Evolutionary conservation across 495 filamentous ascomycete genomes (phyloP).

Genomic region (Evansstolkia leycettana): DNA sequence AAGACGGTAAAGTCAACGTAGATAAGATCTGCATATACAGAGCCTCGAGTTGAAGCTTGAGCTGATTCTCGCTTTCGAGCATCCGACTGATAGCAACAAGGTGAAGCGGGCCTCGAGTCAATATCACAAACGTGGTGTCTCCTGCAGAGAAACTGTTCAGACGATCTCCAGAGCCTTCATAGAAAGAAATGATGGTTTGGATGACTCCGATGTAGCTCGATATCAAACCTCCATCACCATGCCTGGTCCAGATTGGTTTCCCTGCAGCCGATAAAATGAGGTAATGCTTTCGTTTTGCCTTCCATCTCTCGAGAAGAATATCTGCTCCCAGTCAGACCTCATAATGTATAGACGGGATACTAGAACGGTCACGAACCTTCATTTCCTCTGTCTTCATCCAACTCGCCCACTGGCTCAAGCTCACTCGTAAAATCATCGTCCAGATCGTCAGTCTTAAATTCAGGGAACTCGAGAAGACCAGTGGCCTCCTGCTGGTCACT

Average conservation of each 20-base stretch:
- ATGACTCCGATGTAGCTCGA: slow-evolving; percentile 92
- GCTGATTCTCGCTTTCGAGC: slow-evolving; percentile 78
- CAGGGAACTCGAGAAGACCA: slow-evolving; percentile 32
- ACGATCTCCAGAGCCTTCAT: slow-evolving; percentile 62
- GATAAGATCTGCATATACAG: slow-evolving; percentile 97
- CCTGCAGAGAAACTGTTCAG: slow-evolving; percentile 76
- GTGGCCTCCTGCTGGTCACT: slow-evolving; percentile 13
- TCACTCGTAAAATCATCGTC: slow-evolving; percentile 59
- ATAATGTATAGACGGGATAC: not conserved
- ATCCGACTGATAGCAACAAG: slow-evolving; percentile 87
- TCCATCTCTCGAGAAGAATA: slow-evolving; percentile 59
- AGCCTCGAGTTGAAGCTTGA: slow-evolving; percentile 79
- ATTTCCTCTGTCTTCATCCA: slow-evolving; percentile 46
- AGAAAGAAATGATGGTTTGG: slow-evolving; percentile 96
- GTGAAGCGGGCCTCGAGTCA: slow-evolving; percentile 74
- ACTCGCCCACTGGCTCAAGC: slow-evolving; percentile 64
- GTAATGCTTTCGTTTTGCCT: slow-evolving; percentile 88
- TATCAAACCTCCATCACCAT: slow-evolving; percentile 80
- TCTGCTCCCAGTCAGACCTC: slow-evolving; percentile 26
- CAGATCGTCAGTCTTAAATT: slow-evolving; percentile 40
- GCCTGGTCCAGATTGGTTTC: slow-evolving; percentile 94
- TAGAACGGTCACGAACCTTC: slow-evolving; percentile 40
- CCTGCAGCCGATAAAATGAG: slow-evolving; percentile 91
- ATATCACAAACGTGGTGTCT: slow-evolving; percentile 69
- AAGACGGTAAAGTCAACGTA: slow-evolving; percentile 80